Evolutionary conservation across 2,329 filamentous ascomycete species (phyloP), one percentile per base, ranked within the genome.

Genomic region (Chalaropsis thielavioides): DNA sequence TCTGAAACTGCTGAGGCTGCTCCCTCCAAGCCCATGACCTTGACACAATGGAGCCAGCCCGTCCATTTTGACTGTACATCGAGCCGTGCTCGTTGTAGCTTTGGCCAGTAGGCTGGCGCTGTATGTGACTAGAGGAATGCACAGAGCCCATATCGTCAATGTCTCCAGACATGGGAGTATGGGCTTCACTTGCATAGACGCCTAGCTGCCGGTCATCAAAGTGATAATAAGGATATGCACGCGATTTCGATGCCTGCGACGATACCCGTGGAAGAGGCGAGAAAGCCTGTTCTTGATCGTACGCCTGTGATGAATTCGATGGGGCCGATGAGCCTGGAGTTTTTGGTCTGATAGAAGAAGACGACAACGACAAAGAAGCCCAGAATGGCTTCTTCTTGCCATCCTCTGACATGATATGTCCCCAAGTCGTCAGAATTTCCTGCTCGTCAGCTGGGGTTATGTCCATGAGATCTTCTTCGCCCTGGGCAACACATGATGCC

Each of bases 401-500:
- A 10, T 58, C 27, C n/a, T 87, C 81, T 11, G 79, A 76, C 63
- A 83, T 80, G 61, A 82, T 71, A 4, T 76, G 76, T n/a, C 83
- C 78, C 86, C 88, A 95, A 6, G 83, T 78, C 46, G 75, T 74
- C 44, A 92, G 72, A 22, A 92, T 83, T 64, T 86, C 83, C 1
- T 78, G 76, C 46, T 81, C 79, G 73, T 92, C 87, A 67, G 82
- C 80, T 0, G 72, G 71, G 0, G 79, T 81, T 1, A 84, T 77
- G 0, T 72, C 71, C 17, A 76, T 75, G 69, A 84, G 80, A 62
- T 92, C 88, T 54, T 85, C 82, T 67, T 84, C 83, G 0, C 90
- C 90, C 72, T 95, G 88, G 0, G 85, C 79, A 61, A 89, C 88
- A 58, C 90, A 81, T 1, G 89, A 88, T 0, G 88, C 83, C 58